Evolutionary conservation across 495 filamentous ascomycete species (phyloP), one percentile per base, ranked within the genome.

Genomic region (Elasticomyces elasticus): DNA sequence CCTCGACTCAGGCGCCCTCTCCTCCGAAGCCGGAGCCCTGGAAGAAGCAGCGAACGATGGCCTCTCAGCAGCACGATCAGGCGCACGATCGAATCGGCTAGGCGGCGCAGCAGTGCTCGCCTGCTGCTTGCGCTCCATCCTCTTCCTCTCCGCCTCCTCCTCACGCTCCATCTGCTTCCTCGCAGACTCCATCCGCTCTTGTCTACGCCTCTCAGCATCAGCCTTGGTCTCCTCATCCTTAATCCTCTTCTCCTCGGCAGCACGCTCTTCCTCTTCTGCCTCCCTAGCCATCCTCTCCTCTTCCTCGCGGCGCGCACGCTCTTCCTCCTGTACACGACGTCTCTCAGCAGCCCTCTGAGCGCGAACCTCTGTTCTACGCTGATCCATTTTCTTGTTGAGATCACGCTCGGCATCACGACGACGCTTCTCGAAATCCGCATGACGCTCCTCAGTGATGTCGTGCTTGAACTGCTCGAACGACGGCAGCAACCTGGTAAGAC

Each of bases 401-500:
- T 97, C 91, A 48, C 81, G 80, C 74, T 95, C 86, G 27, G 92
- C 92, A 62, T 84, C 81, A 70, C 83, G 87, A 65, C 86, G 83
- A 46, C 90, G 82, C 73, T 85, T 88, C 77, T 97, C 94, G 64
- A 97, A 97, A 69, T 97, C 87, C 61, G 95, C 86, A 64, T 87
- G 86, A 59, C 92, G 85, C 65, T 88, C 83, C 66, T 89, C 83
- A 47, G 84, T 83, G 25, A 96, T 76, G 28, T 84, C 79, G 54
- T 83, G 74, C 59, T 83, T 78, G 79, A 95, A 97, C 23, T 67
- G 75, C 68, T 87, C 87, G 72, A 95, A 98, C 28, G 72, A 66
- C 6, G 80, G 79, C 51, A 97, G 81, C 45, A 98, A 79, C 49
- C 89, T 81, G 60, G 76, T 79, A 23, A 98, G 78, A 65, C 92